phyloP scores from a whole-genome alignment of 2,329 filamentous ascomycete species.

The Calycina herbarum region DNA sequence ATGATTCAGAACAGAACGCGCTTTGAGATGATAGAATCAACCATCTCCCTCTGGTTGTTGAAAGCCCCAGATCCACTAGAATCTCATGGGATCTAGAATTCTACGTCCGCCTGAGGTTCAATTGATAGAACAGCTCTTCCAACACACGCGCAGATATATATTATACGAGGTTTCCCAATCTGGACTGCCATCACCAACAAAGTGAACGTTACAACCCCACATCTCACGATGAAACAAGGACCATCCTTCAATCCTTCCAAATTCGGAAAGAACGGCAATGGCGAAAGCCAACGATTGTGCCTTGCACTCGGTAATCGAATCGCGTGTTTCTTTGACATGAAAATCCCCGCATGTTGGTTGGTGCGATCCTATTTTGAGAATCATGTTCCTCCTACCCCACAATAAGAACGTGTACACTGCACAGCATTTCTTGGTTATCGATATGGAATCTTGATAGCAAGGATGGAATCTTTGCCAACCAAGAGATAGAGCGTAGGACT shows the following conservation, averaged over 20 bases:
- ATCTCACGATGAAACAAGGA: not conserved
- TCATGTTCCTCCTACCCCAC: not conserved
- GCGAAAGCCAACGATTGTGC: not conserved
- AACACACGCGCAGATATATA: no score
- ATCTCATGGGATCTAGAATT: no score
- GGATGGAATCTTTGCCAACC: not conserved
- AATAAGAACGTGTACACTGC: not conserved
- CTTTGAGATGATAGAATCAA: no score
- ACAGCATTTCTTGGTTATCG: not conserved
- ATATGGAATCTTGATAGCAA: not conserved
- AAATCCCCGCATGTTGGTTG: not conserved
- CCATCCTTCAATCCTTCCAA: not conserved
- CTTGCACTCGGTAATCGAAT: not conserved
- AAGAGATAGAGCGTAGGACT: not conserved
- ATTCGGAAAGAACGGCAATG: not conserved
- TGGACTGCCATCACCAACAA: not conserved
- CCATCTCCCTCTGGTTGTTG: no score
- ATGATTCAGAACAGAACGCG: no score
- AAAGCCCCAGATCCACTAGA: no score
- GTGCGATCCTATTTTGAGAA: not conserved
- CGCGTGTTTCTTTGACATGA: not conserved
- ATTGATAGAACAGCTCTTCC: no score
- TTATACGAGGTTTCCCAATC: not conserved
- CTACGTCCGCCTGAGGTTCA: no score
- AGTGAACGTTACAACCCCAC: conserved; percentile 1